Base-by-base conservation (phyloP, 2,329 filamentous ascomycete genomes). In the Pseudogymnoascus sp. region DNA sequence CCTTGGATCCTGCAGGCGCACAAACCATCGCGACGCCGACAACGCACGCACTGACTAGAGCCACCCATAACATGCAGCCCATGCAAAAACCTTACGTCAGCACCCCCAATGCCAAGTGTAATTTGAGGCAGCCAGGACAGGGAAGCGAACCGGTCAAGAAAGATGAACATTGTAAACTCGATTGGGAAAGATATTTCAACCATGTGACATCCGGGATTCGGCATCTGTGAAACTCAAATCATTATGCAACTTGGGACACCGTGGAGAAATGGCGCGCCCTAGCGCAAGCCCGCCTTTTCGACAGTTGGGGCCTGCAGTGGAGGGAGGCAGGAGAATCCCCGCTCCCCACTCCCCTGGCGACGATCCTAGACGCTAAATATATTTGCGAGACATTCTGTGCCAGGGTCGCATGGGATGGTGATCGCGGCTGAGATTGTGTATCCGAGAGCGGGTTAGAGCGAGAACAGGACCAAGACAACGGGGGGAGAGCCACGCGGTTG, bases 171-270 rank as follows among this genome's bases (percentile, higher is more conserved):
- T 6, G 14, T 18, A 12, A 18, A 18, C 43, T 54, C 43, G 8
- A 30, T 54, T 54, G 9, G 43, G 43, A 54, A 12, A 5, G 8
- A 18, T 25, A 54, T 18, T 12, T 18, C 30, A 54, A 33, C 43
- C 25, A 54, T 54, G 43, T 33, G 43, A 54, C n/a, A 30, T 33
- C 6, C 47, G 47, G 47, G 28, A 54, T 54, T 33, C 47, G 28
- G 47, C 47, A 54, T 20, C 47, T 54, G n/a, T 54, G 28, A 54
- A 54, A 54, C 25, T 54, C 43, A 54, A 54, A 54, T 54, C n/a
- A 12, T 54, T 54, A 33, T 54, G 43, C 25, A 50, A 50, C 16
- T 30, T 18, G n/a, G n/a, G 9, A 2, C 41, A 33, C 28, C 4
- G 47, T 28, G 47, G 28, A 12, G 43, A 54, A 20, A 54, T 54